phyloP scores from a whole-genome alignment of 176 grass and related monocot genomes.

The Guadua angustifolia region DNA sequence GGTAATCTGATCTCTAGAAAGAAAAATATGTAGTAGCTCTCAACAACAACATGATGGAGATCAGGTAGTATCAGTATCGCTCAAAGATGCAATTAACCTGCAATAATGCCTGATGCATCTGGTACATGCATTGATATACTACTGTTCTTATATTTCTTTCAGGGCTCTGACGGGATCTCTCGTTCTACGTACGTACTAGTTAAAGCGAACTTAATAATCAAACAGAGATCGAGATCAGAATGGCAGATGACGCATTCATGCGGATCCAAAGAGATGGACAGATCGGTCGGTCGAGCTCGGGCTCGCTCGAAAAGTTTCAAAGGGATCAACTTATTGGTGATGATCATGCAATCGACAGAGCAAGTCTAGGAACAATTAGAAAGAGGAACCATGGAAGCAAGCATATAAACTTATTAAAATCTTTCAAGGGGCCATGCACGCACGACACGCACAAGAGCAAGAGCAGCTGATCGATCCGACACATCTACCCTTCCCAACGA shows the following conservation, averaged over 20 bases:
- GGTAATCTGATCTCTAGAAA: neutral
- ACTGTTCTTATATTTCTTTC: neutral
- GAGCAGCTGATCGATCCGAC: neutral
- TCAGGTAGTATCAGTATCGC: neutral
- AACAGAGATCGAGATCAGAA: neutral
- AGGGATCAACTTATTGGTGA: slow-evolving; percentile 10
- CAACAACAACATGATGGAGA: neutral
- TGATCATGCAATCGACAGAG: neutral
- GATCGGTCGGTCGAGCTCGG: neutral
- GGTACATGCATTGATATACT: neutral
- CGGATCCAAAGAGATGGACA: neutral
- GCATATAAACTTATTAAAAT: neutral
- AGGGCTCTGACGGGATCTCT: slow-evolving; percentile 18
- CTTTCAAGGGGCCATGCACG: neutral
- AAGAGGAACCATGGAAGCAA: neutral
- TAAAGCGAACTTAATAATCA: neutral
- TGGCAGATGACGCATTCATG: neutral
- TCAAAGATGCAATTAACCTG: neutral
- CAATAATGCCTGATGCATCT: neutral
- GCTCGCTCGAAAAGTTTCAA: neutral
- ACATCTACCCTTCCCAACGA: neutral
- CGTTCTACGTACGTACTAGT: neutral
- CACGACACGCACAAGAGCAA: neutral
- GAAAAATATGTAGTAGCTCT: neutral
- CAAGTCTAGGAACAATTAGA: neutral